Base-by-base conservation (phyloP, 2,329 filamentous ascomycete species). In the Alternaria rosae region DNA sequence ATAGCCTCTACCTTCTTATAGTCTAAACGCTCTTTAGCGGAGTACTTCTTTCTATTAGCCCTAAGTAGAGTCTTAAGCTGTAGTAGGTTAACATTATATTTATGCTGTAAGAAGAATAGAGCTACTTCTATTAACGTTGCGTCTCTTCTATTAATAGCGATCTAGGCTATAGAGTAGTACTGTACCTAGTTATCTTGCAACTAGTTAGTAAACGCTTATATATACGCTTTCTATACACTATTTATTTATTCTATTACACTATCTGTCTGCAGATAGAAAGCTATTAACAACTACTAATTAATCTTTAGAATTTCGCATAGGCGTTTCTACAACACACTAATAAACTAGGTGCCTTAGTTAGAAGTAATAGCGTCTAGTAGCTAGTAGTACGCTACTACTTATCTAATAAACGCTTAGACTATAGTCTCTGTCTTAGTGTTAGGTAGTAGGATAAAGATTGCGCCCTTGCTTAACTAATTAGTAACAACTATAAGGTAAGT, bases 241-340 rank as follows among this genome's bases (percentile, higher is more conserved):
- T 59, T 59, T 20, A 41, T 47, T 15, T 41, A 21, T n/a, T 57
- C 15, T 23, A 28, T 62, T 11, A 28, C 5, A 3, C 48, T 21
- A 26, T 62, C 20, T n/a, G 54, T 62, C 45, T 55, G 12, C 1
- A 32, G 32, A 10, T 59, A 43, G 17, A 43, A 57, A 2, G 20
- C 13, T 4, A 25, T 62, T n/a, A 30, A 58, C 0, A 58, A 26
- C 9, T n/a, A 11, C 2, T 13, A 41, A 4, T 53, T 54, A 21
- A 25, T 21, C 0, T 35, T 3, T 17, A 25, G 28, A 8, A 23
- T 17, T 15, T 32, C 10, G 26, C 20, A 41, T 6, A 30, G 28
- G 7, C 28, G n/a, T 23, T 23, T 32, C 20, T 26, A 55, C 1
- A 55, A 17, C 4, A 1, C 15, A 41, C 15, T 41, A 17, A 5